phyloP scores from a whole-genome alignment of 2,329 filamentous ascomycete genomes.

The Diaporthe destruens region DNA sequence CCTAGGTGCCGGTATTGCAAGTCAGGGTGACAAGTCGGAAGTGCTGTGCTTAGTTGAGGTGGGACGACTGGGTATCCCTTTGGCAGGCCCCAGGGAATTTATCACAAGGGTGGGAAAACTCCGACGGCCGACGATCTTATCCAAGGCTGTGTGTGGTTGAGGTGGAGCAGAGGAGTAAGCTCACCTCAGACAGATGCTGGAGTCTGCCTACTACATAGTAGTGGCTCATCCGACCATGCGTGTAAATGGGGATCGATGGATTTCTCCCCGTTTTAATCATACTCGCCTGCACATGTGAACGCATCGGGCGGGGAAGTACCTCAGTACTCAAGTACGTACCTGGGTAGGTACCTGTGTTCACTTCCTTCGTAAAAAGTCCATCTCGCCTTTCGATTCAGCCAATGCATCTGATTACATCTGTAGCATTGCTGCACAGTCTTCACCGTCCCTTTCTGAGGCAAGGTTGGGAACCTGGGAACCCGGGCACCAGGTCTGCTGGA shows the following conservation, averaged over 20 bases:
- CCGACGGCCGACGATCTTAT: neutral
- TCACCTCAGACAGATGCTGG: neutral
- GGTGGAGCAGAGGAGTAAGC: neutral
- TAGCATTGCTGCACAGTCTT: neutral
- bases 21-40: neutral
- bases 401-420: no score
- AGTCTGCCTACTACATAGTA: no score
- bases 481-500: neutral
- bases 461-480: neutral
- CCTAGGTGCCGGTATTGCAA: no score
- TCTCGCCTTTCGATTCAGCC: neutral
- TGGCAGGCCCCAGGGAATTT: neutral
- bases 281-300: no score
- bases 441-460: neutral
- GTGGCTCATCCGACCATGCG: no score
- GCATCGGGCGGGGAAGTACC: no score
- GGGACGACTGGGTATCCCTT: conserved; percentile 7
- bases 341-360: no score
- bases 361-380: neutral
- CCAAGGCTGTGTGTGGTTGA: no score
- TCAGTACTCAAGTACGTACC: no score
- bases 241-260: no score
- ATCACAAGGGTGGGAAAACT: neutral
- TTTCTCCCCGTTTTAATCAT: no score
- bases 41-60: conserved; percentile 3